Evolutionary conservation across 768 basidiomycete genomes (phyloP), one percentile per base, ranked within the genome.

Genomic region (Imleria badia): DNA sequence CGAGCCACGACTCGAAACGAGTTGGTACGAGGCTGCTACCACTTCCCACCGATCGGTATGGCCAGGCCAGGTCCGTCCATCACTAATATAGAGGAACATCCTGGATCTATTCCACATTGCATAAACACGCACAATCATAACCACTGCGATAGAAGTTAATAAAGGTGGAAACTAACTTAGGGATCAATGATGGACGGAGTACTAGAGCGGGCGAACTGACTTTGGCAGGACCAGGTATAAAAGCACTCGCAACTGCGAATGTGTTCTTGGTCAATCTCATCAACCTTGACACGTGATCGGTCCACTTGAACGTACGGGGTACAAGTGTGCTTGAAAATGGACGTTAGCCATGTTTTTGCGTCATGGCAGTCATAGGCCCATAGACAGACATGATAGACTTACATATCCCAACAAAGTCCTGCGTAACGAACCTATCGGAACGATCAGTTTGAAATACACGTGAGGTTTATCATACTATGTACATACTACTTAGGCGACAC

Each of bases 111-210:
- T 12, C 46, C 49, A 59, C 39, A 62, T 62, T 26, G 56, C 42
- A 22, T 62, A 55, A 1, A 62, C 50, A 6, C 60, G 60, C n/a
- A 62, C 36, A 7, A 59, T 33, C 61, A 63, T 63, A 35, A 63
- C 17, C 11, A 59, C 61, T 63, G 12, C 20, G 5, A 9, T 11
- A 20, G 2, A 14, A 31, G 2, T 52, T 5, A 30, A 20, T 9
- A 6, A 6, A 14, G 2, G 2, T 15, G n/a, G n/a, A n/a, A 35
- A 7, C 2, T 0, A 29, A 23, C 14, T 20, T 9, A 0, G 4
- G 19, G 26, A 14, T 19, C 5, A 55, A 20, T 10, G 12, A 26
- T 20, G 17, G 13, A 10, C 33, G 5, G 26, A 26, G 7, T 2
- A 23, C 6, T 13, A 26, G 29, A 52, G 14, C 3, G 29, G 14